A percentile compares a stretch with the other conserved stretches of the same genome.
phyloP scores from a whole-genome alignment of 1,284 basidiomycete species.

The Leccinum subfulvum region DNA sequence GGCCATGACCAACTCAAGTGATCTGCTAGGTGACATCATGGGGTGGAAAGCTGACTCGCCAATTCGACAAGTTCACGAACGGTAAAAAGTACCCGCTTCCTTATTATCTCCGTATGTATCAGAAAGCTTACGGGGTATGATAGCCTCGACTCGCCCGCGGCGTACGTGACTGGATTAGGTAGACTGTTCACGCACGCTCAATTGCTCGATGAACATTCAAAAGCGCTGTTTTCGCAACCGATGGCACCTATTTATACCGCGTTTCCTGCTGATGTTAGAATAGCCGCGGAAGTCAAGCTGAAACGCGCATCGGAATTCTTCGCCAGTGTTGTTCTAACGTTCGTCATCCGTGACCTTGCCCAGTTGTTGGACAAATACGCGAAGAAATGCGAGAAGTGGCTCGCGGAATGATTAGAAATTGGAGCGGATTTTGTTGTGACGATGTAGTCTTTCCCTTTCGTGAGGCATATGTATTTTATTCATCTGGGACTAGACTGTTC shows the following conservation, averaged over 20 bases:
- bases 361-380: conserved; percentile 89
- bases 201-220: conserved; percentile 84
- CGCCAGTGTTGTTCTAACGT: conserved; percentile 84
- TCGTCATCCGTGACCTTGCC: conserved; percentile 84
- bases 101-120: conserved; percentile 9
- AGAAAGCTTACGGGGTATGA: conserved; percentile 15
- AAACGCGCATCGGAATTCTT: conserved; percentile 88
- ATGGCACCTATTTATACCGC: conserved; percentile 69
- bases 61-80: conserved; percentile 88
- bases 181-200: conserved; percentile 77
- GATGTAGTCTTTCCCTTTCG: conserved; percentile 31
- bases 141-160: conserved; percentile 85
- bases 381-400: conserved; percentile 87
- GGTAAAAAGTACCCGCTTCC: conserved; percentile 74
- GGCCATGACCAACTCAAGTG: conserved; percentile 19
- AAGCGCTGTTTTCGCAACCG: conserved; percentile 64
- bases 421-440: conserved; percentile 27
- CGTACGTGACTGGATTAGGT: conserved; percentile 79
- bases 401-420: conserved; percentile 58
- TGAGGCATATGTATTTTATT: conserved; percentile 39
- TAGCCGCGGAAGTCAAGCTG: conserved; percentile 72
- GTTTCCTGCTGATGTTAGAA: conserved; percentile 63
- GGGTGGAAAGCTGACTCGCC: conserved; percentile 80
- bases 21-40: conserved; percentile 54
- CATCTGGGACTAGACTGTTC: conserved; percentile 38